Evolutionary conservation across 192 early-diverging fungal genomes (phyloP).

Genomic region (Entomortierella lignicola): DNA sequence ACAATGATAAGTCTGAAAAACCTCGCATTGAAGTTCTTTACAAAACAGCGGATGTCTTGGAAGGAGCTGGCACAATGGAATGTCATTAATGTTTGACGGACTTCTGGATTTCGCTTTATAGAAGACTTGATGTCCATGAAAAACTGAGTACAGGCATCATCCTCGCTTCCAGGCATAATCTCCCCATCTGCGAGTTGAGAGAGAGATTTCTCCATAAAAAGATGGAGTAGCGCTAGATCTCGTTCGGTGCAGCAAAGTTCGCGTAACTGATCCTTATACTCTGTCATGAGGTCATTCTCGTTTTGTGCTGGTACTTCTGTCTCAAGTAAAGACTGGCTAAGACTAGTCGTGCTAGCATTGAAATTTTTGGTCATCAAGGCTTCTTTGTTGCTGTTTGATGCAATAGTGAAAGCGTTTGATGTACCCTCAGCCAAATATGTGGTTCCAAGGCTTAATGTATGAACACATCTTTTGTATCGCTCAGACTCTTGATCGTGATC

Average conservation of each 20-base stretch:
- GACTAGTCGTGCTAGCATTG: slow-evolving; percentile 39
- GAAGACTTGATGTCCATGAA: slow-evolving; percentile 52
- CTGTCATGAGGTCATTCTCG: slow-evolving; percentile 25
- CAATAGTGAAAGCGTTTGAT: neutral
- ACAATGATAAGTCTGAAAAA: slow-evolving; percentile 62
- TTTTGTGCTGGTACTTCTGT: slow-evolving; percentile 6
- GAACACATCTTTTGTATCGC: slow-evolving; percentile 17
- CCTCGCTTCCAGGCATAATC: slow-evolving; percentile 53
- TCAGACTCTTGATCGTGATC: slow-evolving; percentile 1
- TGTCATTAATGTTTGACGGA: slow-evolving; percentile 37
- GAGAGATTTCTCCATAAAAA: slow-evolving; percentile 64
- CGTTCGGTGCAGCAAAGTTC: slow-evolving; percentile 48
- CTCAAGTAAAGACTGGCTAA: slow-evolving; percentile 31
- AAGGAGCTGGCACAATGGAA: slow-evolving; percentile 54
- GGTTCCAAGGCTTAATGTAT: slow-evolving; percentile 25
- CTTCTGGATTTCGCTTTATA: slow-evolving; percentile 37
- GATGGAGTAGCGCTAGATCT: slow-evolving; percentile 62
- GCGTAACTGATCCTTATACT: slow-evolving; percentile 44
- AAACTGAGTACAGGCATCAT: slow-evolving; percentile 50
- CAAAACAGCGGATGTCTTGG: slow-evolving; percentile 65
- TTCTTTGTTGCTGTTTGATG: slow-evolving; percentile 9
- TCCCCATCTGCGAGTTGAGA: slow-evolving; percentile 58
- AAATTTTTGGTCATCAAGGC: slow-evolving; percentile 19
- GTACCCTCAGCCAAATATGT: neutral
- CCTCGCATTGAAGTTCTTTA: slow-evolving; percentile 61